Evolutionary conservation across 306 rosid genomes (phyloP), one percentile per base, ranked within the genome.

Genomic region (Geum urbanum): DNA sequence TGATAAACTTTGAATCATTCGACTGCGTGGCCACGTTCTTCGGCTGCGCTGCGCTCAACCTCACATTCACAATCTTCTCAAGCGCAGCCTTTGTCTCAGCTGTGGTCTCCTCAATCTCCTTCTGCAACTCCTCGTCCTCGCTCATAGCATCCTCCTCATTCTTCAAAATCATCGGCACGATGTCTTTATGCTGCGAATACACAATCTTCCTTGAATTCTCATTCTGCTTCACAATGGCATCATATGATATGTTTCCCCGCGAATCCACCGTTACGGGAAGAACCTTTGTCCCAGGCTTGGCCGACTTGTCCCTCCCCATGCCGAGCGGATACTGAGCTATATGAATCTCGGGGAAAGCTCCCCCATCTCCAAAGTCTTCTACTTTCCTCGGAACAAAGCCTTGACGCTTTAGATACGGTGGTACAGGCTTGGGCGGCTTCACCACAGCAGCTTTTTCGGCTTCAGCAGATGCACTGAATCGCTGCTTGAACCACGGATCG

Each of bases 401-500:
- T 0, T 86, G 88, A 10, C 96, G 90, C 71, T 88, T 88, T 60
- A 79, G 50, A 69, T 92, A 92, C 9, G 96, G 85, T 1, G 86
- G 98, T 22, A 88, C 96, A 0, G 79, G 86, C 63, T 86, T 90
- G 0, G 70, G 84, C 65, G 70, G 84, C 65, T 82, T 83, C 22
- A 79, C 24, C 11, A 76, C 82, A 15, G 83, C 62, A 22, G 87
- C 24, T 70, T 76, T 84, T 41, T 89, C 92, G 20, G 83, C 87
- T 71, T 85, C 91, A 0, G 92, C 71, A 0, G 91, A 71, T 12
- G 90, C 41, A 59, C 85, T 79, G 76, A 88, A 92, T 15, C 96
- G 71, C 77, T 90, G 88, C 82, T 84, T 88, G 83, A 92, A 92
- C 96, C 97, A 92, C n/a, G 94, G 91, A 74, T 92, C 98, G 67